Percentiles rank a stretch among this genome's conserved stretches.
Evolutionary conservation across 78 protist species (phyloP).

Genomic region (Kipferlia bialata): DNA sequence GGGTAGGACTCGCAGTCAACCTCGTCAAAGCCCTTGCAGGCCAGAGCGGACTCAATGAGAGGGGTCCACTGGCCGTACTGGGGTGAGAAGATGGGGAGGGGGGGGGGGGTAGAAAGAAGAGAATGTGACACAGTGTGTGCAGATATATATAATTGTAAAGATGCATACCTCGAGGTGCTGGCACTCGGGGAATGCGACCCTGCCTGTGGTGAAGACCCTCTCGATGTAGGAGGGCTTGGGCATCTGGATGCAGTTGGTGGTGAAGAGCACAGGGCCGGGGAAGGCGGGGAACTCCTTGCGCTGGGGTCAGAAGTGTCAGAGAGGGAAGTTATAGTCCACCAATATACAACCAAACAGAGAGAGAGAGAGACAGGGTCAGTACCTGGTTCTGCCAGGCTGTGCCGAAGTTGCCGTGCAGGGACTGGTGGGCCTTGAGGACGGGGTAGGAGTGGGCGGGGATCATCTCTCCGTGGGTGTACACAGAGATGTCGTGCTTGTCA

Average conservation of each 20-base stretch:
- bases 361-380: too few species aligned
- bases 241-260: conserved; percentile 61
- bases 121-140: neutral
- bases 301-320: too few species aligned
- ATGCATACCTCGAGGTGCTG: neutral
- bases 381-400: conserved; percentile 76
- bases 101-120: neutral
- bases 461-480: conserved; percentile 81
- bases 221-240: conserved; percentile 36
- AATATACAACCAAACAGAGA: too few species aligned
- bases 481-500: conserved; percentile 25
- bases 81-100: neutral
- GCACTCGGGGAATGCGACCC: conserved; percentile 10
- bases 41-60: conserved; percentile 25
- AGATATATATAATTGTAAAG: too few species aligned
- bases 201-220: conserved; percentile 45
- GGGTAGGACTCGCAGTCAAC: neutral
- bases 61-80: neutral
- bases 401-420: conserved; percentile 60
- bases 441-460: conserved; percentile 66
- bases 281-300: conserved; percentile 31
- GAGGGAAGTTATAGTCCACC: too few species aligned
- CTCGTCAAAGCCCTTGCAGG: conserved; percentile 16
- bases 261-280: conserved; percentile 66
- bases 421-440: conserved; percentile 25